Percentiles rank a stretch among this genome's conserved stretches.
These are phyloP conservation scores for Cunninghamia lanceolata DNA, from an alignment of 75 land plant species.

Conservation along the genomic window DNA sequence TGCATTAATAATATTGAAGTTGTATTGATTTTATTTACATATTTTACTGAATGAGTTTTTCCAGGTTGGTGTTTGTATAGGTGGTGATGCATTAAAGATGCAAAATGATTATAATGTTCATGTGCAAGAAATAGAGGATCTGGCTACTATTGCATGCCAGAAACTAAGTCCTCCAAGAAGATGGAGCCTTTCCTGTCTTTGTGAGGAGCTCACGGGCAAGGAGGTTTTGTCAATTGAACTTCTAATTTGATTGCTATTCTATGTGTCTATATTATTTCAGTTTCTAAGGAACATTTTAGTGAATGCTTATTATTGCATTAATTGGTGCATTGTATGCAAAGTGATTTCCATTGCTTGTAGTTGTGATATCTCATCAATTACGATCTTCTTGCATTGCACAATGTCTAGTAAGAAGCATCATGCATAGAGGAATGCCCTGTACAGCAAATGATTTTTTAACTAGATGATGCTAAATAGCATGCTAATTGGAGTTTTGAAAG, in stretches of 20 bases:
- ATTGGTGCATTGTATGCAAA: background rate
- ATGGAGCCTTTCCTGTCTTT: constrained; percentile 67
- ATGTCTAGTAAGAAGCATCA: background rate
- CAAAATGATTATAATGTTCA: constrained; percentile 55
- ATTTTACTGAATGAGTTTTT: constrained; percentile 5
- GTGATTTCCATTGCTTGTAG: background rate
- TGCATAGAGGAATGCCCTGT: background rate
- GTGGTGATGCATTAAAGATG: constrained; percentile 68
- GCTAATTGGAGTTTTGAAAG: background rate
- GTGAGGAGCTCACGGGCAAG: constrained; percentile 57
- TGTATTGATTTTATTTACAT: background rate
- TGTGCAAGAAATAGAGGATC: constrained; percentile 48
- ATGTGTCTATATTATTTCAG: background rate
- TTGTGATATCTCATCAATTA: background rate
- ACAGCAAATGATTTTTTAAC: background rate
- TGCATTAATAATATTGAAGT: background rate
- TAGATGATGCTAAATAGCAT: background rate
- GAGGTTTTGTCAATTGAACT: constrained; percentile 25
- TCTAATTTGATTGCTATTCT: background rate
- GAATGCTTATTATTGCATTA: background rate
- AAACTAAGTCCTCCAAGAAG: constrained; percentile 46
- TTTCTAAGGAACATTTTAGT: background rate
- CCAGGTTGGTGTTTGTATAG: constrained; percentile 82
- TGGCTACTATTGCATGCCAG: constrained; percentile 57
- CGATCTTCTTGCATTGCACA: background rate